Conservation (phyloP, 768 basidiomycete genomes). For the Lactarius hengduanensis region DNA sequence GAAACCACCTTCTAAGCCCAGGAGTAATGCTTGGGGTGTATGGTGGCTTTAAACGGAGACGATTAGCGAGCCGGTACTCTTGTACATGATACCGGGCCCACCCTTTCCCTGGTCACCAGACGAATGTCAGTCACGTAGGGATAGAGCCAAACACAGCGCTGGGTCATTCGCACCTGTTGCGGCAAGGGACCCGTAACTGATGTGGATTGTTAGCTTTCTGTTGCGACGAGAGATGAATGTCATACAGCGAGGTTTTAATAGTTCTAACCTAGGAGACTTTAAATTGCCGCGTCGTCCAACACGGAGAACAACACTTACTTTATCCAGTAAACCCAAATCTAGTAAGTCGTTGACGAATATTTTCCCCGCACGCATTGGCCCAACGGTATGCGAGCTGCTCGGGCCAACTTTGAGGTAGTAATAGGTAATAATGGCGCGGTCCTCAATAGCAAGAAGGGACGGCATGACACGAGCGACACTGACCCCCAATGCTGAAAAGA, state of each 20-base stretch:
- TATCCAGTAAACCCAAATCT: constrained; percentile 65
- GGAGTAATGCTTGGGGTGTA: constrained; percentile 82
- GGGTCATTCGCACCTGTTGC: constrained; percentile 65
- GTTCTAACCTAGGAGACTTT: constrained; percentile 54
- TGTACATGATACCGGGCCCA: constrained; percentile 36
- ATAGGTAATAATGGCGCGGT: not conserved
- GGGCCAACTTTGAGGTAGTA: constrained; percentile 46
- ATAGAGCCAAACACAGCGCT: not conserved
- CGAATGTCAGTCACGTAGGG: constrained; percentile 13
- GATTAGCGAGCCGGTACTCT: not conserved
- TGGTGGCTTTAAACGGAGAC: constrained; percentile 56
- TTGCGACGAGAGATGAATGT: constrained; percentile 10
- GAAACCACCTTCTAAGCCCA: constrained; percentile 64
- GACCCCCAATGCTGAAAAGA: constrained; percentile 87
- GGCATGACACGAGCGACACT: constrained; percentile 39
- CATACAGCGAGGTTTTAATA: constrained; percentile 83
- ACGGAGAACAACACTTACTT: constrained; percentile 42
- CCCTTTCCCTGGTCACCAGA: constrained; percentile 63
- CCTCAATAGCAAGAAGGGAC: not conserved
- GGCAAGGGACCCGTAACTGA: constrained; percentile 86
- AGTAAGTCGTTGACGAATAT: constrained; percentile 81
- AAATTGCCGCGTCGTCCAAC: not conserved
- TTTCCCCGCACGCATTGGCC: constrained; percentile 88
- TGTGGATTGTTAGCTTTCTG: constrained; percentile 12
- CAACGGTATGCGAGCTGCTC: constrained; percentile 65